Evolutionary conservation across 2,329 filamentous ascomycete species (phyloP).

Genomic region (Botrytis aclada): DNA sequence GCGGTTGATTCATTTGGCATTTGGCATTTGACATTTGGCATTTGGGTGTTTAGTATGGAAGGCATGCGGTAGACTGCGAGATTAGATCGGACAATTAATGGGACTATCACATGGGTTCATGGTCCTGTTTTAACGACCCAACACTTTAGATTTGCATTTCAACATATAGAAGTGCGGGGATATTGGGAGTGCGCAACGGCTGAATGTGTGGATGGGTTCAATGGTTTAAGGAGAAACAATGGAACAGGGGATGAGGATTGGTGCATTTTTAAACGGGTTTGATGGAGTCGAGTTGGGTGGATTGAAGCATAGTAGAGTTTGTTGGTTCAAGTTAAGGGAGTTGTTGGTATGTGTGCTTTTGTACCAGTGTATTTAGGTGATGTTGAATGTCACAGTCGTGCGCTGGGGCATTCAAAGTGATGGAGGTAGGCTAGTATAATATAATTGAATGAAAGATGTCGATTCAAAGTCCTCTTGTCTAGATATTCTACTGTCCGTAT

Average conservation of each 20-base stretch:
- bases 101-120: background rate
- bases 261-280: background rate
- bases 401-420: background rate
- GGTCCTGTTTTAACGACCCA: background rate
- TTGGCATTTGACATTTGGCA: background rate
- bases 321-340: background rate
- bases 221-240: background rate
- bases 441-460: background rate
- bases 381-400: background rate
- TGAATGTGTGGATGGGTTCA: background rate
- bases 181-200: background rate
- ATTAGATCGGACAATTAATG: background rate
- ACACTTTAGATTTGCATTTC: conserved; percentile 2
- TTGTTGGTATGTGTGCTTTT: background rate
- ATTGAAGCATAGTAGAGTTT: background rate
- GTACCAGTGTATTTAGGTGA: background rate
- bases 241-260: background rate
- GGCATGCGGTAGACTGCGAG: background rate
- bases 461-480: background rate
- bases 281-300: background rate
- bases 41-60: background rate
- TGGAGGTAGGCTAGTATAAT: background rate
- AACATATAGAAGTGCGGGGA: conserved; percentile 6
- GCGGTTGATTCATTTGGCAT: background rate
- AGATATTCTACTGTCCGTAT: background rate